Evolutionary conservation across 164 flowering plant genomes (phyloP).

Genomic region (Akebia trifoliata): DNA sequence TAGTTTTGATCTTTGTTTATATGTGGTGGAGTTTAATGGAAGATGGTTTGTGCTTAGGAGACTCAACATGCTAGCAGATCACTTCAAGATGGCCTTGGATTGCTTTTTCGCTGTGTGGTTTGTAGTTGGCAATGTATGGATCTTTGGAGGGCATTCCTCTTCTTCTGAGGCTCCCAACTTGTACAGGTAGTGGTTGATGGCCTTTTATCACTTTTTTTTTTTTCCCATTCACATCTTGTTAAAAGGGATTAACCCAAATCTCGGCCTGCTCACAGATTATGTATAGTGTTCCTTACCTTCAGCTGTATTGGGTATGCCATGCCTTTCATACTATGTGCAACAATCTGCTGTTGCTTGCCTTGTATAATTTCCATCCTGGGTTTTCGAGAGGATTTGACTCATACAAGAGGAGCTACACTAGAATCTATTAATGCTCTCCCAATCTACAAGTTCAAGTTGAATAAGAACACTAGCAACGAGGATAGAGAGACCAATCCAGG

Average conservation of each 20-base stretch:
- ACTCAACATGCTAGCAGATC: constrained; percentile 38
- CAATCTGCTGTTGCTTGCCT: constrained; percentile 95
- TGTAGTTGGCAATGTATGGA: constrained; percentile 69
- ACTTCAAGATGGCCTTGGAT: constrained; percentile 53
- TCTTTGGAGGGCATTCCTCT: constrained; percentile 63
- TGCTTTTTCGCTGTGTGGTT: constrained; percentile 76
- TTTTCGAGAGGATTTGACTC: constrained; percentile 65
- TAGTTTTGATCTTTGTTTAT: too few relatives aligned
- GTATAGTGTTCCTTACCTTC: constrained; percentile 83
- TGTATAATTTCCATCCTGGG: constrained; percentile 84
- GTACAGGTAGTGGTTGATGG: constrained; percentile 38
- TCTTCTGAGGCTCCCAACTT: constrained; percentile 52
- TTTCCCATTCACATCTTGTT: not conserved
- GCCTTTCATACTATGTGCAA: constrained; percentile 91
- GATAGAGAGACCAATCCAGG: constrained; percentile 33
- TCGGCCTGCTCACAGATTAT: constrained; percentile 53
- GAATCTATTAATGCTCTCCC: constrained; percentile 81
- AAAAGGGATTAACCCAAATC: not conserved
- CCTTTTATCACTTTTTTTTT: constrained; percentile 1
- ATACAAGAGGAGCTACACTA: constrained; percentile 71
- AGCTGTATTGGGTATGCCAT: constrained; percentile 97
- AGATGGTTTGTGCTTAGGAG: too few relatives aligned
- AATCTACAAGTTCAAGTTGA: constrained; percentile 64
- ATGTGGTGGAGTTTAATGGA: not conserved
- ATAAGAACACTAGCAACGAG: constrained; percentile 35